These are phyloP conservation scores for Megacollybia platyphylla DNA, from an alignment of 1,284 basidiomycete species.

Conservation along the genomic window DNA sequence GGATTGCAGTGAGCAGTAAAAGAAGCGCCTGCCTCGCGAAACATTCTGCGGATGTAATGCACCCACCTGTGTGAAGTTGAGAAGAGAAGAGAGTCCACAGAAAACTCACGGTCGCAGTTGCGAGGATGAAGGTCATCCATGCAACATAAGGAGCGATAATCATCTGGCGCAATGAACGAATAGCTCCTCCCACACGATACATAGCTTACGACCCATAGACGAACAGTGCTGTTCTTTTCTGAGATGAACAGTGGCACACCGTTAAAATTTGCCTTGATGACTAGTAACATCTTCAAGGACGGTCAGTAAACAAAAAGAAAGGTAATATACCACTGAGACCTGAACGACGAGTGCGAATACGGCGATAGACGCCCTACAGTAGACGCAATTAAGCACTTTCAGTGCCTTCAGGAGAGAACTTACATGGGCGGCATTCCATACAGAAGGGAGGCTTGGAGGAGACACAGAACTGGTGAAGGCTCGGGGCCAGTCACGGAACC, in stretches of 20 bases:
- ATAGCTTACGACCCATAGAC: slow-evolving; percentile 21
- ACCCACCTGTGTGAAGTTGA: slow-evolving; percentile 19
- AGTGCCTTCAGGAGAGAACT: slow-evolving; percentile 8
- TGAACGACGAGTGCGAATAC: slow-evolving; percentile 30
- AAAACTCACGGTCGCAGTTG: slow-evolving; percentile 24
- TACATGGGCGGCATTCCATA: slow-evolving; percentile 36
- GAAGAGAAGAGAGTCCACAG: neutral
- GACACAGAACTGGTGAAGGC: slow-evolving; percentile 26
- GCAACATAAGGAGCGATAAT: slow-evolving; percentile 25
- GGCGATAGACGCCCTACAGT: slow-evolving; percentile 23
- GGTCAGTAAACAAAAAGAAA: neutral
- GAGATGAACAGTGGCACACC: slow-evolving; percentile 16
- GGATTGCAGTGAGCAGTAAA: slow-evolving; percentile 34
- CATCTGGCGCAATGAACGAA: slow-evolving; percentile 17
- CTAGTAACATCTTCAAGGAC: slow-evolving; percentile 26
- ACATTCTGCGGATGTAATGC: slow-evolving; percentile 20
- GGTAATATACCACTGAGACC: slow-evolving; percentile 10
- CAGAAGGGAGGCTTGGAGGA: slow-evolving; percentile 31
- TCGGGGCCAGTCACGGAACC: slow-evolving; percentile 28
- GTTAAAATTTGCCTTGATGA: slow-evolving; percentile 22
- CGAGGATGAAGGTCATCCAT: slow-evolving; percentile 21
- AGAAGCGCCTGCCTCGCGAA: slow-evolving; percentile 31
- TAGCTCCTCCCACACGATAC: neutral
- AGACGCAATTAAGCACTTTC: neutral
- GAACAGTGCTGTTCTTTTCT: slow-evolving; percentile 16